These are phyloP conservation scores for Acidiella bohemica DNA, from an alignment of 495 filamentous ascomycete genomes.

Conservation along the genomic window DNA sequence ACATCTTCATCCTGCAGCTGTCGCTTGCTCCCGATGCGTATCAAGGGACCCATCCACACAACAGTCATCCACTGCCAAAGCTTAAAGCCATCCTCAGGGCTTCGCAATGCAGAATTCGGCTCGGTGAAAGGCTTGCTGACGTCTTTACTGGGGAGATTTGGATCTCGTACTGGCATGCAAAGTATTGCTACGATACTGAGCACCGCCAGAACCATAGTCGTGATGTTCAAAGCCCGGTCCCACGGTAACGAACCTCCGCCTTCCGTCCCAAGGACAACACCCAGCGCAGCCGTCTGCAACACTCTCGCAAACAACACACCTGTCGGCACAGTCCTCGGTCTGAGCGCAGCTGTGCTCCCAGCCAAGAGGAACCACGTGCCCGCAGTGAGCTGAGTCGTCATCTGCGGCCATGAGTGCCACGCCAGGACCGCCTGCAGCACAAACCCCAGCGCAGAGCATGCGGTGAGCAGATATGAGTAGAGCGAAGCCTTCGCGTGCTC, in stretches of 20 bases:
- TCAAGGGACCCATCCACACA: slow-evolving; percentile 68
- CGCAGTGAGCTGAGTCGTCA: too few relatives aligned
- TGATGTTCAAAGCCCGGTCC: too few relatives aligned
- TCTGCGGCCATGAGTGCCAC: too few relatives aligned
- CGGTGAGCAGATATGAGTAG: too few relatives aligned
- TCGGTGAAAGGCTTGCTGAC: slow-evolving; percentile 46
- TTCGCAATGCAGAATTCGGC: slow-evolving; percentile 49
- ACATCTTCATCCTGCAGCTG: slow-evolving; percentile 66
- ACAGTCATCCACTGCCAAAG: slow-evolving; percentile 74
- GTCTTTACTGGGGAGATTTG: slow-evolving; percentile 39
- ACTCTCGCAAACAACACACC: too few relatives aligned
- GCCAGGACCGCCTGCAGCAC: too few relatives aligned
- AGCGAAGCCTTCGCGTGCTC: too few relatives aligned
- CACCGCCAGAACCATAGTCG: slow-evolving; percentile 28
- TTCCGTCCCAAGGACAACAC: too few relatives aligned
- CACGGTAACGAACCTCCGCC: too few relatives aligned
- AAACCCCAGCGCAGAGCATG: too few relatives aligned
- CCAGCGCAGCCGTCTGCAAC: too few relatives aligned
- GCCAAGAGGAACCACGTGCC: slow-evolving; percentile 10
- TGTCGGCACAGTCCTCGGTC: slow-evolving; percentile 9
- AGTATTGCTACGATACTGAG: slow-evolving; percentile 41
- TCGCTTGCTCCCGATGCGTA: slow-evolving; percentile 43
- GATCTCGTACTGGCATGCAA: slow-evolving; percentile 58
- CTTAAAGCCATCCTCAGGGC: slow-evolving; percentile 68
- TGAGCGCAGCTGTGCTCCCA: neutral